Evolutionary conservation across 1,139 yeast genomes (phyloP).

Genomic region (Scheffersomyces insectosa): DNA sequence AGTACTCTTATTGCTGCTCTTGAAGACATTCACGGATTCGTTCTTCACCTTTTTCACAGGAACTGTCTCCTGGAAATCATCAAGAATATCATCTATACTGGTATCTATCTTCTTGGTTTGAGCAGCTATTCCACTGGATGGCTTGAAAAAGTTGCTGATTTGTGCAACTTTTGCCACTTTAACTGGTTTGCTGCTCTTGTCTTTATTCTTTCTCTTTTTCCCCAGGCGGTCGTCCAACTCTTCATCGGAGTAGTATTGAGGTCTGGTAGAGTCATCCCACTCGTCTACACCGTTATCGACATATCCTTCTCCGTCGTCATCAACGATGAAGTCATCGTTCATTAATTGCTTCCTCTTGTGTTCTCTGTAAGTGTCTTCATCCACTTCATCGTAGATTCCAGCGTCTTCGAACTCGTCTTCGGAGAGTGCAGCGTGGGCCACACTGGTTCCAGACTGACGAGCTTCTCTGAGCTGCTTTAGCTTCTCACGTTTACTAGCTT

Average conservation of each 20-base stretch:
- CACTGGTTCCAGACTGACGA: slow-evolving; percentile 34
- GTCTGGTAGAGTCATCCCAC: slow-evolving; percentile 64
- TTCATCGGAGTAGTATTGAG: slow-evolving; percentile 55
- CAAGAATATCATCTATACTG: slow-evolving; percentile 47
- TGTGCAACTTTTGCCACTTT: slow-evolving; percentile 51
- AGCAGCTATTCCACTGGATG: slow-evolving; percentile 35
- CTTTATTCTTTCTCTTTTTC: slow-evolving; percentile 24
- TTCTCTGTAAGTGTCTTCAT: slow-evolving; percentile 73
- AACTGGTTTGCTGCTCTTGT: slow-evolving; percentile 34
- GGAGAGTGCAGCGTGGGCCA: slow-evolving; percentile 19
- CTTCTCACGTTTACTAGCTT: slow-evolving; percentile 33
- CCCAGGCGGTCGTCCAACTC: slow-evolving; percentile 34
- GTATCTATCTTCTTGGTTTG: slow-evolving; percentile 34
- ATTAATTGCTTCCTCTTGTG: slow-evolving; percentile 78
- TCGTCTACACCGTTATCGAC: slow-evolving; percentile 91
- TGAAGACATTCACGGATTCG: slow-evolving; percentile 8
- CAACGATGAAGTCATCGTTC: slow-evolving; percentile 92
- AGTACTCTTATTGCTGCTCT: background rate
- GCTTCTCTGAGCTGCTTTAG: slow-evolving; percentile 43
- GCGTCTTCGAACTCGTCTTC: slow-evolving; percentile 36
- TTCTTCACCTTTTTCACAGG: slow-evolving; percentile 21
- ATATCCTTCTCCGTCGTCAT: slow-evolving; percentile 87
- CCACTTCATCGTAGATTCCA: slow-evolving; percentile 80
- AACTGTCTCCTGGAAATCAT: slow-evolving; percentile 34
- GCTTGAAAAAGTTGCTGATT: slow-evolving; percentile 56